Percentiles rank a stretch among this genome's conserved stretches.
These are phyloP conservation scores for Chondrus crispus DNA, from an alignment of 23 red algal species.

Conservation along the genomic window DNA sequence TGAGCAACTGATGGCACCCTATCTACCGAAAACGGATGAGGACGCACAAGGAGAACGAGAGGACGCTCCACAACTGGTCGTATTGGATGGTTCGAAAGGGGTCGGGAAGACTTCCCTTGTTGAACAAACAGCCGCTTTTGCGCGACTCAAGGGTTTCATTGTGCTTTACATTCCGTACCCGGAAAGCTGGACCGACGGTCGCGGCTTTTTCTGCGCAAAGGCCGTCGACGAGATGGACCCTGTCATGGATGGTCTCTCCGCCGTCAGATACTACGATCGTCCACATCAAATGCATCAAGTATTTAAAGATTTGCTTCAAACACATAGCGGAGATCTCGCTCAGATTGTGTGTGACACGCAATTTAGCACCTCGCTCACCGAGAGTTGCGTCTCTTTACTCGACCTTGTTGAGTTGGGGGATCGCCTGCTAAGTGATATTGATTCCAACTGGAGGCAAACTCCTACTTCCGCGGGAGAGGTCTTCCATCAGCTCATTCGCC, in stretches of 20 bases:
- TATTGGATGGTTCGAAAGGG: conserved; percentile 50
- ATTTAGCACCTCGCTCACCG: background rate
- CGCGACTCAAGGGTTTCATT: conserved; percentile 26
- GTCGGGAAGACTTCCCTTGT: conserved; percentile 48
- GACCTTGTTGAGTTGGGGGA: conserved; percentile 37
- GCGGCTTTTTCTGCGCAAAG: conserved; percentile 47
- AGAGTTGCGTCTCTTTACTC: conserved; percentile 3
- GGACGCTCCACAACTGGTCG: too few species aligned
- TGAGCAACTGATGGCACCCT: too few species aligned
- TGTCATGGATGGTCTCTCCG: conserved; percentile 19
- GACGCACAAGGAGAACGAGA: too few species aligned
- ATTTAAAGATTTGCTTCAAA: conserved; percentile 32
- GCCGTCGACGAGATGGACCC: conserved; percentile 27
- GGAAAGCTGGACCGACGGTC: conserved; percentile 36
- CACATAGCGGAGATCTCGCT: background rate
- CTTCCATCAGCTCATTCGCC: conserved; percentile 17
- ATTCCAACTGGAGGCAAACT: conserved; percentile 33
- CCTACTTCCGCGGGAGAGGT: conserved; percentile 12
- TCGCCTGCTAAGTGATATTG: conserved; percentile 27
- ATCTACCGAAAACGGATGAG: too few species aligned
- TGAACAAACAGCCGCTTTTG: conserved; percentile 32
- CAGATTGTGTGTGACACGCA: conserved; percentile 18
- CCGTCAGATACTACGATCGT: conserved; percentile 45
- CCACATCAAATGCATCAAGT: conserved; percentile 21
- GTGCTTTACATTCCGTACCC: conserved; percentile 38